Percentiles rank a stretch among this genome's conserved stretches.
Conservation (phyloP, 805 yeast genomes). For the Saccharomycopsis javanensis region DNA sequence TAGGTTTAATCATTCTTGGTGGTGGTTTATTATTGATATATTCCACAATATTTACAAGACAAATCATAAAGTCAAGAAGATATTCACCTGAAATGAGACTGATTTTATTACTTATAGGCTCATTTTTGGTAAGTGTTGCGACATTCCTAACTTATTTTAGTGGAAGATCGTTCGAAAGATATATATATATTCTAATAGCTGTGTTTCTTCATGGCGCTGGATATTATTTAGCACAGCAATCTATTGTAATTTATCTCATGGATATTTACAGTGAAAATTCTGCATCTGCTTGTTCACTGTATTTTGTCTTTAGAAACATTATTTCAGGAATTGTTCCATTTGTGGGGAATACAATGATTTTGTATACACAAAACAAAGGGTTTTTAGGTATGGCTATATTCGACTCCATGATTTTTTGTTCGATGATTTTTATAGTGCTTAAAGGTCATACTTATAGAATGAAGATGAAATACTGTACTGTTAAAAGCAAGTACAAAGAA, state of each 20-base stretch:
- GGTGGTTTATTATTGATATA: constrained; percentile 2
- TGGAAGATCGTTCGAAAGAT: background rate
- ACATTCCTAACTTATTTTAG: constrained; percentile 3
- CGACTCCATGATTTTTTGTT: background rate
- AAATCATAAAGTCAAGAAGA: background rate
- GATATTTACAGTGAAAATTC: constrained; percentile 10
- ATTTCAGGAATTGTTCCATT: constrained; percentile 11
- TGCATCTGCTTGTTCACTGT: constrained; percentile 13
- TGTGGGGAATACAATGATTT: constrained; percentile 6
- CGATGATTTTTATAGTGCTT: background rate
- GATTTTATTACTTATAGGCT: constrained; percentile 7
- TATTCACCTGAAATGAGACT: constrained; percentile 11
- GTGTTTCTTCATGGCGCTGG: constrained; percentile 15
- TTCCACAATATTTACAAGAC: background rate
- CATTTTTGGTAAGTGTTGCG: constrained; percentile 3
- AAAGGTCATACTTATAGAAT: constrained; percentile 1
- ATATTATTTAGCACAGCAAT: constrained; percentile 13
- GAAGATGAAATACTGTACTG: constrained; percentile 2
- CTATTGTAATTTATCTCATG: constrained; percentile 12
- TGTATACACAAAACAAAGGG: constrained; percentile 5
- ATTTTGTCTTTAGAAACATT: constrained; percentile 4
- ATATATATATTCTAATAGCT: background rate
- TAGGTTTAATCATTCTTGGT: constrained; percentile 9
- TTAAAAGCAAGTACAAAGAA: constrained; percentile 6
- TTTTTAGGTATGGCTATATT: constrained; percentile 10